Conservation (phyloP, 371 early-diverging fungal species). For the Capniomyces stellatus region DNA sequence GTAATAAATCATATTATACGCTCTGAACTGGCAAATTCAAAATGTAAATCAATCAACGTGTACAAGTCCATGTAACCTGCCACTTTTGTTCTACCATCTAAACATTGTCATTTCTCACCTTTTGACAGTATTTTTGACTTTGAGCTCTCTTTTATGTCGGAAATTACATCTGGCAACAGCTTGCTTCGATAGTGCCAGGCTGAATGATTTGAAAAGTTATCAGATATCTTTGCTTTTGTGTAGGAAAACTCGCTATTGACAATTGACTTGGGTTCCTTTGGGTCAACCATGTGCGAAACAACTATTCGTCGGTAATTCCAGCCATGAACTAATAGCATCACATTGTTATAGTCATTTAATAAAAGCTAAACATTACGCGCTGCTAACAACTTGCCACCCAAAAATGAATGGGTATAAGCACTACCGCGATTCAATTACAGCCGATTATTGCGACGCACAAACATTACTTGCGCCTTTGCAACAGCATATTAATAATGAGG, state of each 20-base stretch:
- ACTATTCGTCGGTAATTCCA: constrained; percentile 88
- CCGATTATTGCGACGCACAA: too few relatives aligned
- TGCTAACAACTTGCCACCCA: too few relatives aligned
- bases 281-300: constrained; percentile 11
- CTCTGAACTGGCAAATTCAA: too few relatives aligned
- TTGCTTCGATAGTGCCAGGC: constrained; percentile 94
- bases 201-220: constrained; percentile 84
- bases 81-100: too few relatives aligned
- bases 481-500: too few relatives aligned
- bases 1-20: too few relatives aligned
- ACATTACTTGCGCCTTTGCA: neutral
- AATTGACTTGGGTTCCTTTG: neutral
- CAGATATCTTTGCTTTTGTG: constrained; percentile 65
- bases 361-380: neutral
- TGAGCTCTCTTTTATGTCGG: neutral
- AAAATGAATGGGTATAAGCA: too few relatives aligned
- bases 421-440: too few relatives aligned
- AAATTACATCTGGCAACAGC: constrained; percentile 42
- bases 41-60: too few relatives aligned
- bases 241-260: constrained; percentile 52
- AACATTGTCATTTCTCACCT: neutral
- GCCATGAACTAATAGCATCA: constrained; percentile 53
- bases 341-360: neutral
- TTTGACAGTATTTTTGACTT: neutral
- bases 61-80: too few relatives aligned